Evolutionary conservation across 2,329 filamentous ascomycete genomes (phyloP).

Genomic region (Rhexocercosporidium sp.): DNA sequence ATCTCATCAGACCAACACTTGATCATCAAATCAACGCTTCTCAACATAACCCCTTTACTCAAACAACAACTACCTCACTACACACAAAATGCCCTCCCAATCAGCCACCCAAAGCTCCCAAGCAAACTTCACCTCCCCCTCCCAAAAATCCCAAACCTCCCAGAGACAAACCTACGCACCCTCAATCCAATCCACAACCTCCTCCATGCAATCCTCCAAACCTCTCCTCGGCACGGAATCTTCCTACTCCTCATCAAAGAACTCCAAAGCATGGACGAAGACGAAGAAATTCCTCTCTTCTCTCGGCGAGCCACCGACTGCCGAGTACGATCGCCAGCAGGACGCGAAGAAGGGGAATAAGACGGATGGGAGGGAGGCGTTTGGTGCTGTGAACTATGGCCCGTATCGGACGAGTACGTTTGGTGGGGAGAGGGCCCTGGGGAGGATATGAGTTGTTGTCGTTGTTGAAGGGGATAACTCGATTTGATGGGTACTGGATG

Average conservation of each 20-base stretch:
- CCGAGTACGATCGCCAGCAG: conserved; percentile 28
- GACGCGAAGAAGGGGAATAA: conserved; percentile 19
- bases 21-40: background rate
- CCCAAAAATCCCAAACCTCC: background rate
- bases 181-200: conserved; percentile 18
- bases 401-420: conserved; percentile 23
- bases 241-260: conserved; percentile 1
- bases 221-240: background rate
- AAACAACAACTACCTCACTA: background rate
- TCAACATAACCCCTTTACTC: background rate
- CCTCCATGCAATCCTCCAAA: background rate
- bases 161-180: conserved; percentile 1
- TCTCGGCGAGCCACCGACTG: conserved; percentile 30
- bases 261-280: conserved; percentile 22
- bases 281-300: conserved; percentile 30
- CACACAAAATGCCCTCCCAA: background rate
- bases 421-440: conserved; percentile 13
- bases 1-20: background rate
- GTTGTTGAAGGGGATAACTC: background rate
- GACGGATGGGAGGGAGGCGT: conserved; percentile 23
- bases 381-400: conserved; percentile 28
- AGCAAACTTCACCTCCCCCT: background rate
- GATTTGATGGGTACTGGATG: background rate
- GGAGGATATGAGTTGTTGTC: background rate
- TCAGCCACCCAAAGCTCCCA: background rate